Conservation (phyloP, 768 basidiomycete genomes). For the Mycena leptocephala region DNA sequence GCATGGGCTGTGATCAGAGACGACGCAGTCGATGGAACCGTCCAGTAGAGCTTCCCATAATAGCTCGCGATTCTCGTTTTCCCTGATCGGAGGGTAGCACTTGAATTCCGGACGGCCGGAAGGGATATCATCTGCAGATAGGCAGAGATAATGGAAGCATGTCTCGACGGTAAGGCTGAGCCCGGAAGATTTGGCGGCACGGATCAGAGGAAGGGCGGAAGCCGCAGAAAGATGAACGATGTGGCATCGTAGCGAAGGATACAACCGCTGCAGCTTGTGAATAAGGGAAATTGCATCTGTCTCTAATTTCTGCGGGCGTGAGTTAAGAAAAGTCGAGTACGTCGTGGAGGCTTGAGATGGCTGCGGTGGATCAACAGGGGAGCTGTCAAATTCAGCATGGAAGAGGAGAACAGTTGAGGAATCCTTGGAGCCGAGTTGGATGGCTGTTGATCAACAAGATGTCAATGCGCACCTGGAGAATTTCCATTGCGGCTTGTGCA, state of each 20-base stretch:
- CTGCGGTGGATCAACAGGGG: slow-evolving; percentile 31
- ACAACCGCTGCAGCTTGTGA: slow-evolving; percentile 71
- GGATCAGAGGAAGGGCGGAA: slow-evolving; percentile 83
- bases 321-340: slow-evolving; percentile 89
- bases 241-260: slow-evolving; percentile 86
- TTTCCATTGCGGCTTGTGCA: slow-evolving; percentile 78
- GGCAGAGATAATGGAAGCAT: slow-evolving; percentile 96
- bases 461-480: slow-evolving; percentile 72
- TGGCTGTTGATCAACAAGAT: slow-evolving; percentile 21
- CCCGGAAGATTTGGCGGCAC: slow-evolving; percentile 75
- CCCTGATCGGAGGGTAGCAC: slow-evolving; percentile 95
- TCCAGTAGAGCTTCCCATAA: slow-evolving; percentile 89
- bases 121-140: slow-evolving; percentile 82
- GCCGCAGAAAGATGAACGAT: slow-evolving; percentile 97
- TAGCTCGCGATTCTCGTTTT: slow-evolving; percentile 76
- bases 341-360: slow-evolving; percentile 49
- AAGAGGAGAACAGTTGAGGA: slow-evolving; percentile 85
- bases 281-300: slow-evolving; percentile 87
- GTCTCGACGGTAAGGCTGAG: slow-evolving; percentile 93
- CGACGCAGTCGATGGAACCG: slow-evolving; percentile 92
- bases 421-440: slow-evolving; percentile 60
- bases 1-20: slow-evolving; percentile 98
- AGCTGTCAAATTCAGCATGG: slow-evolving; percentile 88
- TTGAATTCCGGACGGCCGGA: slow-evolving; percentile 90
- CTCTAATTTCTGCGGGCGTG: slow-evolving; percentile 89